A percentile compares a stretch with the other conserved stretches of the same genome.
These are phyloP conservation scores for Lasiosphaeria miniovina DNA, from an alignment of 495 filamentous ascomycete genomes.

Conservation along the genomic window DNA sequence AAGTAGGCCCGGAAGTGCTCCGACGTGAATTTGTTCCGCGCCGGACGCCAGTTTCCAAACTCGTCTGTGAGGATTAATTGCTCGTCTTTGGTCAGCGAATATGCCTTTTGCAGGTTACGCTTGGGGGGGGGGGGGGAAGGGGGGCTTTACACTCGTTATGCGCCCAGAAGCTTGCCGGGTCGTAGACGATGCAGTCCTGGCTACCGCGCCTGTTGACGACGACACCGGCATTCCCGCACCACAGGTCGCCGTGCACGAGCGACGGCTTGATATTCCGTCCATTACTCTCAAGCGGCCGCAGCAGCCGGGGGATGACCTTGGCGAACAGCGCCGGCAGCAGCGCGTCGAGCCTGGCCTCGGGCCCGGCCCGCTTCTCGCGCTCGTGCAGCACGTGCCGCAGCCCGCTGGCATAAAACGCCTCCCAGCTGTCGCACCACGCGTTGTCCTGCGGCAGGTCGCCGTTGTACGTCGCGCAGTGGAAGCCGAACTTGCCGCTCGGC, in stretches of 20 bases:
- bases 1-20: constrained; percentile 23
- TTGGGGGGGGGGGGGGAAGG: no score
- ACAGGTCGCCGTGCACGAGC: constrained; percentile 50
- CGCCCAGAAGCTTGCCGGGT: constrained; percentile 45
- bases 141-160: constrained; percentile 52
- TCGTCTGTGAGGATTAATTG: constrained; percentile 19
- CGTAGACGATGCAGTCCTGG: constrained; percentile 41
- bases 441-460: constrained; percentile 46
- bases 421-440: constrained; percentile 48
- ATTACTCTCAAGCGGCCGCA: constrained; percentile 39
- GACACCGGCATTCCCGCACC: constrained; percentile 41
- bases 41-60: constrained; percentile 30
- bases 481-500: constrained; percentile 53
- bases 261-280: constrained; percentile 42
- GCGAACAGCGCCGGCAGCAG: constrained; percentile 35
- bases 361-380: constrained; percentile 20
- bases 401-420: constrained; percentile 39
- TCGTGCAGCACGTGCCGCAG: constrained; percentile 22
- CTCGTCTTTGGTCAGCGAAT: neutral
- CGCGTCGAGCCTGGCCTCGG: constrained; percentile 18
- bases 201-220: constrained; percentile 25
- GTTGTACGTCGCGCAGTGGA: constrained; percentile 48
- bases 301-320: constrained; percentile 36
- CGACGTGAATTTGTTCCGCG: constrained; percentile 20
- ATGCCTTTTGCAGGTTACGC: neutral